A percentile compares a stretch with the other conserved stretches of the same genome.
phyloP scores from a whole-genome alignment of 495 filamentous ascomycete genomes.

The Daldinia bambusicola region DNA sequence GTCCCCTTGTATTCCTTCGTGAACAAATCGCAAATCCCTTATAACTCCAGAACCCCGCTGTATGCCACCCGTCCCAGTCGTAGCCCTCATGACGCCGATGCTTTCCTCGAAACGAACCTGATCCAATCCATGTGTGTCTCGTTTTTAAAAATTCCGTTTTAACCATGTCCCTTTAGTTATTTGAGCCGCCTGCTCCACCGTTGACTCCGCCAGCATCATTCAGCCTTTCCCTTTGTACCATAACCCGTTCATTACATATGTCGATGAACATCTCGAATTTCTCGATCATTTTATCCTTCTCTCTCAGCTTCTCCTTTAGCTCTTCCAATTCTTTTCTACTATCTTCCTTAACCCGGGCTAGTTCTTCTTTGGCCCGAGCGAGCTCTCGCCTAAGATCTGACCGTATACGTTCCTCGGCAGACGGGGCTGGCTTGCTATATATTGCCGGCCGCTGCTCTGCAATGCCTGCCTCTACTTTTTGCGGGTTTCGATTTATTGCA shows the following conservation, averaged over 20 bases:
- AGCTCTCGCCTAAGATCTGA: constrained; percentile 64
- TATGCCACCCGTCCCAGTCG: constrained; percentile 39
- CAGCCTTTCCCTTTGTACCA: constrained; percentile 60
- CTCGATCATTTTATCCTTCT: constrained; percentile 64
- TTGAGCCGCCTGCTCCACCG: constrained; percentile 36
- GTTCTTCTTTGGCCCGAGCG: constrained; percentile 59
- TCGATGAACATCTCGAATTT: constrained; percentile 71
- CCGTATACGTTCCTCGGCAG: constrained; percentile 65
- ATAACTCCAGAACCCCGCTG: constrained; percentile 39
- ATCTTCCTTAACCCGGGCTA: constrained; percentile 57
- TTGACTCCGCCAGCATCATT: constrained; percentile 44
- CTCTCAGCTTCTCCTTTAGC: constrained; percentile 57
- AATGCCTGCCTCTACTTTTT: constrained; percentile 61
- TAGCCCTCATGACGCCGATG: constrained; percentile 43
- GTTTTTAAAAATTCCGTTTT: constrained; percentile 33
- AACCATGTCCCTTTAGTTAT: constrained; percentile 38
- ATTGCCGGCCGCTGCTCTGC: constrained; percentile 64
- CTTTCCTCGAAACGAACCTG: constrained; percentile 38
- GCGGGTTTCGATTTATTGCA: constrained; percentile 67
- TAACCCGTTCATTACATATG: constrained; percentile 67
- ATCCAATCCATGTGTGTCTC: constrained; percentile 28
- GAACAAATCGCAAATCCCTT: constrained; percentile 28
- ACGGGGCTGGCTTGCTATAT: constrained; percentile 66
- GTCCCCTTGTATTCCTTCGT: constrained; percentile 22
- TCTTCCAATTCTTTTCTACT: constrained; percentile 61